phyloP scores from a whole-genome alignment of 192 early-diverging fungal genomes.

The Mortierella hygrophila region DNA sequence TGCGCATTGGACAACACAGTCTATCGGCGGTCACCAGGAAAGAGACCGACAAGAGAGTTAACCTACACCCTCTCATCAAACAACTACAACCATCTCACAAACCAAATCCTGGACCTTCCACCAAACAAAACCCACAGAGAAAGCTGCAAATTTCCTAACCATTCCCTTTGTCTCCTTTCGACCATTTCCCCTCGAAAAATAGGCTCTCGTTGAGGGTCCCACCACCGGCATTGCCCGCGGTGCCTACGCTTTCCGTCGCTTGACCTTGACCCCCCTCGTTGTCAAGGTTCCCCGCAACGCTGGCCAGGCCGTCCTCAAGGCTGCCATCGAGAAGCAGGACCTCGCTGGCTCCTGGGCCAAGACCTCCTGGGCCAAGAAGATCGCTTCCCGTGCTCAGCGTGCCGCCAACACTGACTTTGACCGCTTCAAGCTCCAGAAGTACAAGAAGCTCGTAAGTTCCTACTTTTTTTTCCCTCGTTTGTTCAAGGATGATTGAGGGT shows the following conservation, averaged over 20 bases:
- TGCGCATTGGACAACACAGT: not conserved
- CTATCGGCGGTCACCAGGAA: not conserved
- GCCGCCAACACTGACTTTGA: constrained; percentile 93
- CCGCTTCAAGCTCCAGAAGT: constrained; percentile 97
- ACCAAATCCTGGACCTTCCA: not conserved
- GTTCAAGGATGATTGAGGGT: not conserved
- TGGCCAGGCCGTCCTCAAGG: constrained; percentile 81
- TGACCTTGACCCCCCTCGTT: constrained; percentile 91
- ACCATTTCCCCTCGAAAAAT: not conserved
- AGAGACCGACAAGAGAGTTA: not conserved
- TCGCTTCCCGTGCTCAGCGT: constrained; percentile 84
- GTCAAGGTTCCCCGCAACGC: constrained; percentile 87
- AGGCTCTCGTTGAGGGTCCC: constrained; percentile 97
- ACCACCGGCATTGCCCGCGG: constrained; percentile 94
- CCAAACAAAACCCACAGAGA: not conserved
- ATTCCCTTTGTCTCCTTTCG: not conserved
- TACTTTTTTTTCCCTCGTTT: not conserved
- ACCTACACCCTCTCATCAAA: not conserved
- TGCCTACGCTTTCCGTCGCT: constrained; percentile 89
- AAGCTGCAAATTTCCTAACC: constrained; percentile 3
- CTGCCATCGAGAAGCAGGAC: constrained; percentile 88
- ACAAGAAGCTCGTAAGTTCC: constrained; percentile 87
- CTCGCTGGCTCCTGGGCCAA: constrained; percentile 85
- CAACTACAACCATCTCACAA: not conserved
- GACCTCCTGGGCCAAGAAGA: constrained; percentile 97